Base-by-base conservation (phyloP, 768 basidiomycete genomes). In the Leucogyrophana mollusca region DNA sequence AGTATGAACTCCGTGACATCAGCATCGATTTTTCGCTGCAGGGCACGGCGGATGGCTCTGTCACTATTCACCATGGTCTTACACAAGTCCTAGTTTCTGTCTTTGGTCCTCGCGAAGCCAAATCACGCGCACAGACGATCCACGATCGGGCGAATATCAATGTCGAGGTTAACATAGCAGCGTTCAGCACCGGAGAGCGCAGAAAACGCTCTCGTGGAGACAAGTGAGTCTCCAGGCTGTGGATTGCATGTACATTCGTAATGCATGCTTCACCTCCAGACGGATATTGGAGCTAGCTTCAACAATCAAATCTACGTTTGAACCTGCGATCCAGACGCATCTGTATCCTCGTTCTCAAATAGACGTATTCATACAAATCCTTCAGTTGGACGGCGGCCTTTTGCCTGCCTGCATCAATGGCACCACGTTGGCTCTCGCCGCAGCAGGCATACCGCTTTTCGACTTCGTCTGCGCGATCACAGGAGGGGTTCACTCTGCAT, bases 341-440 rank as follows among this genome's bases (percentile, higher is more conserved):
- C 78, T 99, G 38, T 97, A 96, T 68, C 95, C 95, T 17, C 85
- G 96, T 40, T 90, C 90, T 25, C 85, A 94, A 63, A 96, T 99
- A 63, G 91, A 95, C 68, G 85, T 99, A 50, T 90, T 85, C 65
- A 76, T 99, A 6, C 93, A 95, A 64, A 85, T 99, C 22, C 71
- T 96, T 32, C 90, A 96, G 55, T 89, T 94, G 61, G 96, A 99
- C 58, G 96, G 96, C 33, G 90, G 90, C 0, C 73, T 97, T 34
- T 77, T 97, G 18, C 87, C 90, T 46, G 84, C 94, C 4, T 87
- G 91, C 54, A 90, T 99, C 59, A 99, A 98, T 61, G 94, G 86
- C 25, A 93, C 94, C 3, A 96, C 94, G 5, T 79, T 99, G 34
- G 93, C 95, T 0, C 79, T 99, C 23, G 80, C 90, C 56, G 83